phyloP scores from a whole-genome alignment of 371 early-diverging fungal species.

The Mortierella sp. region DNA sequence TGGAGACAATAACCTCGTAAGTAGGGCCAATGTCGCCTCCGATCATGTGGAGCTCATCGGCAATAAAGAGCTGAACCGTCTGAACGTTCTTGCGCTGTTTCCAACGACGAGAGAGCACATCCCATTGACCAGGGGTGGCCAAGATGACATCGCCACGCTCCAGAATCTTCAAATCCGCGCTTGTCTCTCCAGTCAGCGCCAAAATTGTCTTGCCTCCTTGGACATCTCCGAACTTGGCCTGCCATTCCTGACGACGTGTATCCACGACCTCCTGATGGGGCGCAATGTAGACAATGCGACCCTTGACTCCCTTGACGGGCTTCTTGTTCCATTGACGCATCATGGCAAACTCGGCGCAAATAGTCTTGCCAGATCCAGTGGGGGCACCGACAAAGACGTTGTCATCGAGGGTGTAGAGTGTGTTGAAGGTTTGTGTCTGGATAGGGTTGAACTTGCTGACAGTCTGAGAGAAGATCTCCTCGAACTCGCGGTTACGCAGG shows the following conservation, averaged over 20 bases:
- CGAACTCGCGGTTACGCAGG: conserved; percentile 81
- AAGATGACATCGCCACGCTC: conserved; percentile 93
- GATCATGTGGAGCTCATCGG: conserved; percentile 98
- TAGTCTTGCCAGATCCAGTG: conserved; percentile 97
- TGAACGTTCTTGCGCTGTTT: conserved; percentile 94
- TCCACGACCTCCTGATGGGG: conserved; percentile 98
- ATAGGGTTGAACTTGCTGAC: conserved; percentile 94
- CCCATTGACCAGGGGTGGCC: conserved; percentile 99
- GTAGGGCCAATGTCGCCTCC: conserved; percentile 90
- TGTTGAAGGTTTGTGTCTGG: conserved; percentile 96
- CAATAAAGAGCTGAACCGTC: conserved; percentile 91
- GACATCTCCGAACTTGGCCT: conserved; percentile 79
- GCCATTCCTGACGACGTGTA: conserved; percentile 96
- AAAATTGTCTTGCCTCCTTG: conserved; percentile 89
- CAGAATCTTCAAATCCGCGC: conserved; percentile 89
- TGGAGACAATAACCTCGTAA: conserved; percentile 92
- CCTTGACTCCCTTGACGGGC: conserved; percentile 54
- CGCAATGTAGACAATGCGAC: conserved; percentile 94
- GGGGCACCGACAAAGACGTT: conserved; percentile 98
- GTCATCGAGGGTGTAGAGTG: conserved; percentile 91
- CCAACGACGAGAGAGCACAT: conserved; percentile 96
- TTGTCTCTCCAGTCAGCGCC: conserved; percentile 95
- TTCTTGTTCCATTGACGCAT: conserved; percentile 84
- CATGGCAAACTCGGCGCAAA: conserved; percentile 97
- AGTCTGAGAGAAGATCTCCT: conserved; percentile 73